Base-by-base conservation (phyloP, 805 yeast genomes). In the Candida peoriensis region DNA sequence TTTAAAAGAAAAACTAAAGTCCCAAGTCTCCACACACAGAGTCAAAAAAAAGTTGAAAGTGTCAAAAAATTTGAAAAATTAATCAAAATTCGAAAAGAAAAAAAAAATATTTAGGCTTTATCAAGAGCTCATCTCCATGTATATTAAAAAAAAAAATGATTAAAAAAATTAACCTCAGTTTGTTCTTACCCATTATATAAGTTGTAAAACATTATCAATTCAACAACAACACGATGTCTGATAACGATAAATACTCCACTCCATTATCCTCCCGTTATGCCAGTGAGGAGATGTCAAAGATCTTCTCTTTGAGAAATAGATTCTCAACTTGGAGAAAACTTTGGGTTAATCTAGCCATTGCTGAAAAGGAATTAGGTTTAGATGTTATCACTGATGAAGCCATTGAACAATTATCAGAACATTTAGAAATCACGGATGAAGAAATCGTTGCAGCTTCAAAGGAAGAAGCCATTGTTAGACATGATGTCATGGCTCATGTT, bases 401-500 rank as follows among this genome's bases (percentile, higher is more conserved):
- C 33, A 76, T 93, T 47, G 82, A 74, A 56, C 85, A 93, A 70
- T 82, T 93, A 87, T 65, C 74, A 44, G 58, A 68, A 16, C 82
- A 93, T 61, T 68, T 90, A 53, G 73, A 63, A 33, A 88, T 93
- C 65, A 80, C 96, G 8, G 97, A 90, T 60, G 94, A 85, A 50
- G 97, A 94, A 56, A 87, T 93, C 45, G 87, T 72, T 38, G 83
- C 70, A 38, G 97, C 98, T 28, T 68, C 89, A 39, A 77, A 75
- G 48, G 97, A 93, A 66, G 98, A 93, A 65, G 96, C 97, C 34
- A 88, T 83, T 60, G 97, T 93, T 39, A 84, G 98, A 70, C 98
- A 93, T 63, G 98, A 93, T 59, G 98, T 93, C 51, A 93, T 93
- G 98, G 96, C 97, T 37, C 98, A 93, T 53, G 98, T 93, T 38